Evolutionary conservation across 805 yeast species (phyloP), one percentile per base, ranked within the genome.

Genomic region (Cyberlindnera americana): DNA sequence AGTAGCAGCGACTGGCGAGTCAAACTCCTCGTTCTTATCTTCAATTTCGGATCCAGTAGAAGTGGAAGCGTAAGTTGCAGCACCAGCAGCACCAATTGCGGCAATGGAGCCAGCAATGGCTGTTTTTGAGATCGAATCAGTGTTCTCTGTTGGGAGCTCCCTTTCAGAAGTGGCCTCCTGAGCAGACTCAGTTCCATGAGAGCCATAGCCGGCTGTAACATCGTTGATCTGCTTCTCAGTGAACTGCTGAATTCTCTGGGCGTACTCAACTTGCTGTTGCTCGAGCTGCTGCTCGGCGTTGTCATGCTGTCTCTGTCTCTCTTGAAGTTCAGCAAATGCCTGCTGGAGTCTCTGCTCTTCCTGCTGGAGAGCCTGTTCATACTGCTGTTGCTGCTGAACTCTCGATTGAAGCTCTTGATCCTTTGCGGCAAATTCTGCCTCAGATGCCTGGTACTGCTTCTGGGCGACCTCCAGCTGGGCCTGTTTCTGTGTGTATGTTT

Each of bases 271-370:
- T 35, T 66, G 65, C 35, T 64, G 68, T 29, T 58, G 57, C 22
- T 66, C 65, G 15, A 69, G 51, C 16, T 69, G 72, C 18, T 57
- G 60, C 40, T 66, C 66, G 13, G 72, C 69, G 23, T 55, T 60
- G 19, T 62, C 67, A 19, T 70, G 56, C 30, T 61, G 57, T 29
- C 53, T 52, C 41, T 65, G 63, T 50, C 68, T 65, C 35, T 56
- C 51, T 21, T 62, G 60, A 25, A 69, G 49, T 23, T 60, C 61
- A 26, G 57, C 59, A 38, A 59, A 62, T 56, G 65, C 53, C 9
- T 46, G 48, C 41, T 64, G 61, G 31, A 67, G 52, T 30, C 61
- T 61, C 15, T 54, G 47, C 8, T 67, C 67, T 26, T 69, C 66
- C 42, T 65, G 63, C 31, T 60, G 53, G 38, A 67, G 64, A 6